phyloP scores from a whole-genome alignment of 768 basidiomycete species.

The Hemileccinum impolitum region DNA sequence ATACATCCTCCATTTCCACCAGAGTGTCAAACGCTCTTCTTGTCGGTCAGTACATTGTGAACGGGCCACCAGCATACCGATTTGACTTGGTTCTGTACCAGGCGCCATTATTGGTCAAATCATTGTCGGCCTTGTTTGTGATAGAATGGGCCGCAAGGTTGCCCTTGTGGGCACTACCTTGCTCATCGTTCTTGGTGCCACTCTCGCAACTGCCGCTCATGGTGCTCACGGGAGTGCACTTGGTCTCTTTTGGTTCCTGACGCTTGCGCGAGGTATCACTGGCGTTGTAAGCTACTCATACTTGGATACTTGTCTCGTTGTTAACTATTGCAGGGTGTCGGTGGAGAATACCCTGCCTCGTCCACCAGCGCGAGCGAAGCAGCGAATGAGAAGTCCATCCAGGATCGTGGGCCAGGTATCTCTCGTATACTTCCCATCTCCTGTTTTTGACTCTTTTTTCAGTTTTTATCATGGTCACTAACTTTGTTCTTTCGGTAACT shows the following conservation, averaged over 20 bases:
- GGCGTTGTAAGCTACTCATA: slow-evolving; percentile 46
- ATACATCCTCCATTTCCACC: slow-evolving; percentile 61
- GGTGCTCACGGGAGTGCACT: slow-evolving; percentile 51
- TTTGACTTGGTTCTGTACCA: slow-evolving; percentile 19
- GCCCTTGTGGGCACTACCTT: slow-evolving; percentile 67
- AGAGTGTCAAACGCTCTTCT: slow-evolving; percentile 68
- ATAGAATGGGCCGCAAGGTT: slow-evolving; percentile 71
- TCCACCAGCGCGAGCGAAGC: slow-evolving; percentile 68
- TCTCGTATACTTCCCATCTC: slow-evolving; percentile 4
- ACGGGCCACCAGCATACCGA: neutral
- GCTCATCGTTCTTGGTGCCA: slow-evolving; percentile 67
- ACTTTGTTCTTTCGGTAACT: slow-evolving; percentile 61
- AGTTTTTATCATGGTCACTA: slow-evolving; percentile 77
- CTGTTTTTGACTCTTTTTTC: slow-evolving; percentile 1
- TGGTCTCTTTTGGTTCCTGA: slow-evolving; percentile 75
- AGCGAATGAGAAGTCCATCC: slow-evolving; percentile 64
- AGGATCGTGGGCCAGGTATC: slow-evolving; percentile 56
- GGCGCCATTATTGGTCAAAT: slow-evolving; percentile 63
- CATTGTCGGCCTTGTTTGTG: slow-evolving; percentile 65
- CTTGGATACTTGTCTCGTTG: neutral
- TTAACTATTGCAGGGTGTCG: slow-evolving; percentile 50
- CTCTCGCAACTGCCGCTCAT: slow-evolving; percentile 64
- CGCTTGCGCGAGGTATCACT: slow-evolving; percentile 66
- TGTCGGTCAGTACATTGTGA: slow-evolving; percentile 44
- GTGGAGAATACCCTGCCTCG: slow-evolving; percentile 76